Percentiles rank a stretch among this genome's conserved stretches.
These are phyloP conservation scores for Linnemannia elongata DNA, from an alignment of 192 early-diverging fungal species.

Conservation along the genomic window DNA sequence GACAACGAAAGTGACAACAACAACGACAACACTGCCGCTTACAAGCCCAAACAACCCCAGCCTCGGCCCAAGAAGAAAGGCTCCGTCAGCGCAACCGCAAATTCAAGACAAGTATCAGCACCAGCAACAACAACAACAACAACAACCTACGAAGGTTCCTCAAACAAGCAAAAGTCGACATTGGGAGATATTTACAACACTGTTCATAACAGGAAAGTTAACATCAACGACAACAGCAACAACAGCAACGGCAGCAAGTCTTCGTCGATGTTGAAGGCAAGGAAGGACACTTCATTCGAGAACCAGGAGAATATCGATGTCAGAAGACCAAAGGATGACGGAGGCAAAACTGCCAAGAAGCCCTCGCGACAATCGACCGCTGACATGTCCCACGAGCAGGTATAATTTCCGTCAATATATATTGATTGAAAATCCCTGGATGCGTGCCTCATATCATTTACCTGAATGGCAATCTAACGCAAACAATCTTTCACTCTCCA, in stretches of 20 bases:
- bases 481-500: not conserved
- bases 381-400: conserved; percentile 27
- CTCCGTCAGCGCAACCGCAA: not conserved
- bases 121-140: not conserved
- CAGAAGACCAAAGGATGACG: not conserved
- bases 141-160: not conserved
- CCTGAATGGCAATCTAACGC: not conserved
- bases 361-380: not conserved
- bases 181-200: not conserved
- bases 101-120: not conserved
- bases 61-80: conserved; percentile 29
- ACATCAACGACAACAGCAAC: not conserved
- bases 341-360: not conserved
- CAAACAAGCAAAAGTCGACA: not conserved
- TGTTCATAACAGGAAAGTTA: conserved; percentile 11
- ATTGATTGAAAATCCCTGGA: not conserved
- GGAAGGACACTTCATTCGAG: not conserved
- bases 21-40: conserved; percentile 9
- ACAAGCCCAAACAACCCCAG: conserved; percentile 20
- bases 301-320: conserved; percentile 11
- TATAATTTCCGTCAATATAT: not conserved
- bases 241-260: not conserved
- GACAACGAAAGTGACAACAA: not conserved
- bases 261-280: conserved; percentile 5
- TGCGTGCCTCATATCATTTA: not conserved